phyloP scores from a whole-genome alignment of 2,329 filamentous ascomycete species.

The Remersonia thermophila region DNA sequence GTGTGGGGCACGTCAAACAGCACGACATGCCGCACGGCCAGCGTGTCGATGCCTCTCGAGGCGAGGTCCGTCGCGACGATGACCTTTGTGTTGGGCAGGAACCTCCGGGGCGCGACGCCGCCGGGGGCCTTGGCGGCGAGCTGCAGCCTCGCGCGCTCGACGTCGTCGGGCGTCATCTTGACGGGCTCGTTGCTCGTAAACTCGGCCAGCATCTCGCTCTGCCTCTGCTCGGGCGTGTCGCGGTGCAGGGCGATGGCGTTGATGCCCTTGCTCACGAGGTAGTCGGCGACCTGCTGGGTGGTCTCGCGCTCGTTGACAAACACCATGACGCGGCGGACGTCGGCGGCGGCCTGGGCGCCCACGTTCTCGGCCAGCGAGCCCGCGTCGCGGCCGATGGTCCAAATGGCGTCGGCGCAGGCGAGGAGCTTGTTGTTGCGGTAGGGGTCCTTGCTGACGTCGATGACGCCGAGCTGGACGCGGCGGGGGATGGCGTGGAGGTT shows the following conservation, averaged over 20 bases:
- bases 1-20: constrained; percentile 97
- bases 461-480: constrained; percentile 82
- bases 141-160: constrained; percentile 2
- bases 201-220: constrained; percentile 61
- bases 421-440: constrained; percentile 88
- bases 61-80: constrained; percentile 90
- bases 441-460: constrained; percentile 84
- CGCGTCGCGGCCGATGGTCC: constrained; percentile 75
- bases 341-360: constrained; percentile 42
- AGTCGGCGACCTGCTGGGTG: constrained; percentile 67
- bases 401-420: constrained; percentile 89
- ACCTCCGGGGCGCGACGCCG: constrained; percentile 1
- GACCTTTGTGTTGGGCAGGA: constrained; percentile 68
- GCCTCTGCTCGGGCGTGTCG: constrained; percentile 66
- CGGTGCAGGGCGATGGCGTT: constrained; percentile 76
- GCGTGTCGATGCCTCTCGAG: constrained; percentile 85
- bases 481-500: constrained; percentile 94
- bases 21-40: constrained; percentile 82
- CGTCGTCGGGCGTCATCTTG: constrained; percentile 12
- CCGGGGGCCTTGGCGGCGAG: constrained; percentile 1
- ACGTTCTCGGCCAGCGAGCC: constrained; percentile 37
- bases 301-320: constrained; percentile 96
- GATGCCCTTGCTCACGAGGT: constrained; percentile 72
- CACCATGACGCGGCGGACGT: constrained; percentile 77
- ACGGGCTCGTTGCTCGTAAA: constrained; percentile 50